Evolutionary conservation across 1,284 basidiomycete genomes (phyloP).

Genomic region (Lentinus polychrous): DNA sequence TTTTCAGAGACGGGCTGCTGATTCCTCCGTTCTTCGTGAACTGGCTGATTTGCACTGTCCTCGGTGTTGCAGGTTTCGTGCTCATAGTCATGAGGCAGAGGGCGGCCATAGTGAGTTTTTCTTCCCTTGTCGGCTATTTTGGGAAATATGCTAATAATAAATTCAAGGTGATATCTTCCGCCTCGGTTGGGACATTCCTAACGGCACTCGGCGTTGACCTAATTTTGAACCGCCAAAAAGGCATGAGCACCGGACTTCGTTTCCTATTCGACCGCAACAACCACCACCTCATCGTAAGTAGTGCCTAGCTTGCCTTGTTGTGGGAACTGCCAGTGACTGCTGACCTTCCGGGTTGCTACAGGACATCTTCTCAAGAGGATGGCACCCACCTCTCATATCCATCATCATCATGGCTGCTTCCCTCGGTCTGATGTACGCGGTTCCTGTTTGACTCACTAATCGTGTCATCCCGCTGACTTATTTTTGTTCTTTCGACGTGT

Average conservation of each 20-base stretch:
- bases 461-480: background rate
- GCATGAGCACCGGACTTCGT: slow-evolving; percentile 56
- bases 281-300: slow-evolving; percentile 46
- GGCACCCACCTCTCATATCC: slow-evolving; percentile 15
- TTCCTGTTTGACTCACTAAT: background rate
- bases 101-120: slow-evolving; percentile 43
- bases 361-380: slow-evolving; percentile 15
- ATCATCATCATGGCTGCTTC: slow-evolving; percentile 20
- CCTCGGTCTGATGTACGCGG: slow-evolving; percentile 17
- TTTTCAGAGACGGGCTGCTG: slow-evolving; percentile 44
- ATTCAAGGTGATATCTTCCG: slow-evolving; percentile 33
- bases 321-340: slow-evolving; percentile 4
- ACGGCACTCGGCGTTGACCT: slow-evolving; percentile 49
- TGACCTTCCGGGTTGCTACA: slow-evolving; percentile 17
- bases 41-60: slow-evolving; percentile 43
- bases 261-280: slow-evolving; percentile 56
- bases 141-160: slow-evolving; percentile 2
- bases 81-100: slow-evolving; percentile 38
- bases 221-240: slow-evolving; percentile 46
- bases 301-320: background rate
- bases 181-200: slow-evolving; percentile 56
- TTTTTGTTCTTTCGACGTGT: background rate
- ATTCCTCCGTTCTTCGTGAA: slow-evolving; percentile 36
- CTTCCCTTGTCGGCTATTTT: background rate
- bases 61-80: slow-evolving; percentile 35